A percentile compares a stretch with the other conserved stretches of the same genome.
Evolutionary conservation across 306 rosid species (phyloP).

Genomic region (Pyrus betulifolia): DNA sequence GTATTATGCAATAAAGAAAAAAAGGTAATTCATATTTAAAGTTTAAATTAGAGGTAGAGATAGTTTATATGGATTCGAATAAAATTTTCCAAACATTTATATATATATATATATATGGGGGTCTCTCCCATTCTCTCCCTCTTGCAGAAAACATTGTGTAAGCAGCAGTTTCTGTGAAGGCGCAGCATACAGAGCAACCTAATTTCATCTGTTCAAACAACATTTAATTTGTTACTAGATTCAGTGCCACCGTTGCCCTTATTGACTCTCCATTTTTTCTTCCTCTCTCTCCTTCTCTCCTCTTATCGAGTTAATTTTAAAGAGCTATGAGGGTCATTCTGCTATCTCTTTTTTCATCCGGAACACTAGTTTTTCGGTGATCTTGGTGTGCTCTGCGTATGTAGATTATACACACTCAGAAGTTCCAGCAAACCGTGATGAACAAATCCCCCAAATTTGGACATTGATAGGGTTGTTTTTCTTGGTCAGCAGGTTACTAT

Average conservation of each 20-base stretch:
- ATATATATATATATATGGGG: neutral
- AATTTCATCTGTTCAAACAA: neutral
- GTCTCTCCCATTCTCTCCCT: neutral
- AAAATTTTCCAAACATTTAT: no score
- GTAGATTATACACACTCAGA: neutral
- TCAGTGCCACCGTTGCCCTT: slow-evolving; percentile 13
- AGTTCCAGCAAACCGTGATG: neutral
- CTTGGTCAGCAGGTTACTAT: neutral
- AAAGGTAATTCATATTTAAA: no score
- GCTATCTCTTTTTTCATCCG: neutral
- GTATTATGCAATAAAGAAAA: no score
- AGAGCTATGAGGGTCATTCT: neutral
- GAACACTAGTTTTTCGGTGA: neutral
- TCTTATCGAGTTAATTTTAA: neutral
- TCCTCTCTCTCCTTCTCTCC: neutral
- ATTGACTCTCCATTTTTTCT: neutral
- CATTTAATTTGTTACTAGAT: neutral
- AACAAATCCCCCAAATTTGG: neutral
- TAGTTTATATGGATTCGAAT: no score
- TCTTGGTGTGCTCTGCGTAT: neutral
- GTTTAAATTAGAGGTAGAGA: no score
- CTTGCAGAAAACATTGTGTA: neutral
- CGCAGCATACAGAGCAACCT: neutral
- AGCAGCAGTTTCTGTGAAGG: slow-evolving; percentile 9
- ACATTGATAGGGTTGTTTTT: neutral